Percentiles rank a stretch among this genome's conserved stretches.
Evolutionary conservation across 345 rosid species (phyloP).

Genomic region (Murraya paniculata): DNA sequence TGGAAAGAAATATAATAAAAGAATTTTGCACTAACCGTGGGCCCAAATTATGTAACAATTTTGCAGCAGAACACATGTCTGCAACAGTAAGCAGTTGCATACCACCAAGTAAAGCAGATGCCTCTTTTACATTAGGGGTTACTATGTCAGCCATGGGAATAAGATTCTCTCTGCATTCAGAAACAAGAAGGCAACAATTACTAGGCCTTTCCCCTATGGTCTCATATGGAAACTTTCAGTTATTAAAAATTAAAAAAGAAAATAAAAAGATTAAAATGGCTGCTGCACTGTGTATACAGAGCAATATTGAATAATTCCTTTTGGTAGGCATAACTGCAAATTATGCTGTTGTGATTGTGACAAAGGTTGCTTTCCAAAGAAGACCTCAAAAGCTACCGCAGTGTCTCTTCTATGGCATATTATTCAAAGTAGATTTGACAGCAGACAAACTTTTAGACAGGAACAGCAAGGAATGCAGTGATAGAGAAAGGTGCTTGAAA

Average conservation of each 20-base stretch:
- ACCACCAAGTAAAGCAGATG: conserved; percentile 81
- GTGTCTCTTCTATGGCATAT: neutral
- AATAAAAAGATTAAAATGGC: neutral
- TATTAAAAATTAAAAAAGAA: neutral
- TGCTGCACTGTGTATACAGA: neutral
- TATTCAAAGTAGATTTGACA: neutral
- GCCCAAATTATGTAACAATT: conserved; percentile 69
- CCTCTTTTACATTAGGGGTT: conserved; percentile 92
- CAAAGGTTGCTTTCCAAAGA: conserved; percentile 2
- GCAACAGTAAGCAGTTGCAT: conserved; percentile 51
- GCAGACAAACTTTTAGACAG: neutral
- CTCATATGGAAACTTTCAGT: neutral
- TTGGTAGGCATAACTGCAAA: neutral
- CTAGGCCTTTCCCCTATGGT: neutral
- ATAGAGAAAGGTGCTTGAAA: neutral
- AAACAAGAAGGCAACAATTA: conserved; percentile 15
- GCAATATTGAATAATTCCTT: neutral
- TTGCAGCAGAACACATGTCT: conserved; percentile 79
- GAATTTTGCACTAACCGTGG: conserved; percentile 56
- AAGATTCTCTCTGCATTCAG: conserved; percentile 64
- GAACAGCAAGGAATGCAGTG: neutral
- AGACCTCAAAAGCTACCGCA: neutral
- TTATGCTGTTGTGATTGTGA: neutral
- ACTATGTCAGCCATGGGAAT: conserved; percentile 79
- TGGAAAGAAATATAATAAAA: neutral